Base-by-base conservation (phyloP, 2,329 filamentous ascomycete species). In the Aspergillus fijiensis region DNA sequence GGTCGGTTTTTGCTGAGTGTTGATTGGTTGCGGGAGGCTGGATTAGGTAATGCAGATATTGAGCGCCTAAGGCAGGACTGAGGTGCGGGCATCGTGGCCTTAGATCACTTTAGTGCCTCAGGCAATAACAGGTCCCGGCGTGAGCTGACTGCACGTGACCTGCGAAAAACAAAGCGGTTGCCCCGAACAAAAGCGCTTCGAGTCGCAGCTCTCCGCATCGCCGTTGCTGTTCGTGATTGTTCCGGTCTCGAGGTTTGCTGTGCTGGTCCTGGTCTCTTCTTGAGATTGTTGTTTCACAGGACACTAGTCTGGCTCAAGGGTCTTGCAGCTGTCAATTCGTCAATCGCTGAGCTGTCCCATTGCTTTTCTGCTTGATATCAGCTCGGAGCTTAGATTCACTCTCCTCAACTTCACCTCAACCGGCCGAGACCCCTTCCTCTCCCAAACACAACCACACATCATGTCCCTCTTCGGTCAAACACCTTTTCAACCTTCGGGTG, bases 381-480 rank as follows among this genome's bases (percentile, higher is more conserved):
- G 39, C 39, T 45, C 39, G 39, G 39, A 45, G 39, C 39, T 45
- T 45, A 5, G n/a, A 45, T 45, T 19, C 33, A 12, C 9, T 45
- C 39, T 7, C 16, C 16, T 16, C 39, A n/a, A 31, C 49, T n/a
- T 11, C 49, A 31, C 11, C 49, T 29, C 49, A 31, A 50, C 29
- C 12, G 7, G 12, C 16, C 49, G 14, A 19, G 14, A 31, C 49
- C 3, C 14, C 7, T 12, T 9, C 21, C 7, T 27, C 14, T n/a
- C 21, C 6, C 21, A 29, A 14, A 49, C 49, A 19, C 49, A 50
- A 50, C 25, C 49, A 27, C 49, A n/a, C 42, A 66, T 52, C 57
- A 78, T 76, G 74, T 78, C 77, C 57, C 71, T 79, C 16, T 79
- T 79, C 62, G 75, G 57, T 35, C 64, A 68, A 54, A 55, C 67